phyloP scores from a whole-genome alignment of 495 filamentous ascomycete genomes.

The Bathelium albidoporum region DNA sequence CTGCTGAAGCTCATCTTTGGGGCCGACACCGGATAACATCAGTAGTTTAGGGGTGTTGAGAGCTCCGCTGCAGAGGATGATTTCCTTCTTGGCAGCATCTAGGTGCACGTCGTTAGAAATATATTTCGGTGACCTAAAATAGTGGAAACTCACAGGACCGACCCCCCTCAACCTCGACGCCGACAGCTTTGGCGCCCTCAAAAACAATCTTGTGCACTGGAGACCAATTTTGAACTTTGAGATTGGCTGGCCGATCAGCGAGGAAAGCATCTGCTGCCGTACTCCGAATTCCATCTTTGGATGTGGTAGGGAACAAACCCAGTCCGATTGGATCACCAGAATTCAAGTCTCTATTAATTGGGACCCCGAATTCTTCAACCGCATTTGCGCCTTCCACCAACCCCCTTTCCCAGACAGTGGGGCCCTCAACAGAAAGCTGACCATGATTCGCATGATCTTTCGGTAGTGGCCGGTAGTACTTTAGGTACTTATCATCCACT shows the following conservation, averaged over 20 bases:
- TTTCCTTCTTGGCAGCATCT: constrained; percentile 42
- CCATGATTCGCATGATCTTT: constrained; percentile 43
- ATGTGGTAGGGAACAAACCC: constrained; percentile 38
- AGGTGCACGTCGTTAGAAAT: constrained; percentile 9
- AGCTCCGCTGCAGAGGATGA: constrained; percentile 48
- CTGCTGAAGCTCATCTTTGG: constrained; percentile 39
- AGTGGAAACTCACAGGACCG: constrained; percentile 23
- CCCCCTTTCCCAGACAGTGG: constrained; percentile 40
- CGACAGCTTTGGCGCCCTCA: constrained; percentile 40
- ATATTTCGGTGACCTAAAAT: neutral
- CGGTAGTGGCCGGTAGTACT: constrained; percentile 26
- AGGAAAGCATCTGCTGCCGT: constrained; percentile 44
- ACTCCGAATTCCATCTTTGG: constrained; percentile 38
- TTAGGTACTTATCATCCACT: constrained; percentile 29
- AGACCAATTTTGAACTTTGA: constrained; percentile 40
- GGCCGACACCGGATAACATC: constrained; percentile 56
- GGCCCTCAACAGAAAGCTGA: constrained; percentile 38
- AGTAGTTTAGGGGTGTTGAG: constrained; percentile 51
- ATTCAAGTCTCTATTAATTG: constrained; percentile 47
- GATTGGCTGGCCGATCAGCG: constrained; percentile 33
- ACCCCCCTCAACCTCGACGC: constrained; percentile 35
- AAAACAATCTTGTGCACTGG: constrained; percentile 44
- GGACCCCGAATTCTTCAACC: constrained; percentile 38
- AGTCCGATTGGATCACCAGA: constrained; percentile 53
- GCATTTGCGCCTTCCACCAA: constrained; percentile 35